phyloP scores from a whole-genome alignment of 257 asterid genomes.

The Solanum okadae region DNA sequence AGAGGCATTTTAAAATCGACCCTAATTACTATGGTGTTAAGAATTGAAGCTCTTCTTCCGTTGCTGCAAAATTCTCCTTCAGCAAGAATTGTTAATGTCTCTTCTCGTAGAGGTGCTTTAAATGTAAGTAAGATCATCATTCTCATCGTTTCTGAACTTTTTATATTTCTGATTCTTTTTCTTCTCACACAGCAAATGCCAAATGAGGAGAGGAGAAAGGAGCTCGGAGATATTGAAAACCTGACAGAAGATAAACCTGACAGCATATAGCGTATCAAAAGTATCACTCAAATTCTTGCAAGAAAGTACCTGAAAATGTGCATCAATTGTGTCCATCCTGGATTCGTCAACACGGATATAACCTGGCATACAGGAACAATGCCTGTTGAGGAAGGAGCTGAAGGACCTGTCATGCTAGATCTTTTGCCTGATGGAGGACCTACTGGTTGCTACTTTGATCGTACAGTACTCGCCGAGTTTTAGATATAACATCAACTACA shows the following conservation, averaged over 20 bases:
- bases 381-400: conserved; percentile 62
- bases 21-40: too few species aligned
- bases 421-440: too few species aligned
- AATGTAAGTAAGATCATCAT: conserved; percentile 34
- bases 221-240: too few species aligned
- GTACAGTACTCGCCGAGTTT: too few species aligned
- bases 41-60: conserved; percentile 56
- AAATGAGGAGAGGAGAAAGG: too few species aligned
- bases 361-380: conserved; percentile 49
- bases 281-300: conserved; percentile 49
- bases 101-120: conserved; percentile 54
- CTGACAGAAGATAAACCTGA: too few species aligned
- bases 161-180: too few species aligned
- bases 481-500: too few species aligned
- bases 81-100: conserved; percentile 50
- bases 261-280: conserved; percentile 33
- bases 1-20: too few species aligned
- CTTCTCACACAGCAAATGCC: too few species aligned
- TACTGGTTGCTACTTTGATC: too few species aligned
- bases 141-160: background rate
- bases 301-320: conserved; percentile 50
- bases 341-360: conserved; percentile 58
- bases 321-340: conserved; percentile 72
- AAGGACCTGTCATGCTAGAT: conserved; percentile 60
- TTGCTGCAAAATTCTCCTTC: conserved; percentile 39